Percentiles rank a stretch among this genome's conserved stretches.
Conservation (phyloP, 129 eudicot species). For the Helianthus annuus region DNA sequence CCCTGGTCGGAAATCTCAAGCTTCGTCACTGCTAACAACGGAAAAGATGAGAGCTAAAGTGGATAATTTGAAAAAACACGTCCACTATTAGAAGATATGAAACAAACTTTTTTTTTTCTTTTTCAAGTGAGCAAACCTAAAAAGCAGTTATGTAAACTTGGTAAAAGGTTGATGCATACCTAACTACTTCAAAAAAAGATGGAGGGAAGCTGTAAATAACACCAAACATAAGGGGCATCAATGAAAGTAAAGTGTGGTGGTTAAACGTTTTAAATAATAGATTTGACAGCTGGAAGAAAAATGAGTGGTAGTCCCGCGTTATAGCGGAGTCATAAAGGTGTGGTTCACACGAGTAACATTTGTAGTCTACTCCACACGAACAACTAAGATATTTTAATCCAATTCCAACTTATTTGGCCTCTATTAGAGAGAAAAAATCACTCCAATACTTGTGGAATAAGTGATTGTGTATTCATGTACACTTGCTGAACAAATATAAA, state of each 20-base stretch:
- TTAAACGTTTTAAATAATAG: neutral
- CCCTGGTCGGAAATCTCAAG: too few relatives aligned
- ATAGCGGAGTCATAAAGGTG: neutral
- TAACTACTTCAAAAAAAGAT: neutral
- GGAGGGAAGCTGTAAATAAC: neutral
- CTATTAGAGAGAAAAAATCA: too few relatives aligned
- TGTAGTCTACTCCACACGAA: neutral
- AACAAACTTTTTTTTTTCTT: neutral
- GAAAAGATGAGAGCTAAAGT: neutral
- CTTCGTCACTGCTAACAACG: too few relatives aligned
- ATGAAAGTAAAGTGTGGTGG: constrained; percentile 4
- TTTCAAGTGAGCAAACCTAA: neutral
- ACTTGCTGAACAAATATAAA: too few relatives aligned
- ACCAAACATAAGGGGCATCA: neutral
- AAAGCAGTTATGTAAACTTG: too few relatives aligned
- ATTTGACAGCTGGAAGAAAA: constrained; percentile 11
- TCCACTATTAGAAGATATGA: neutral
- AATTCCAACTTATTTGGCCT: too few relatives aligned
- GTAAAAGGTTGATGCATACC: neutral
- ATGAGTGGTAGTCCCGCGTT: neutral
- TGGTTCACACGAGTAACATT: constrained; percentile 14
- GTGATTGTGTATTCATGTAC: too few relatives aligned
- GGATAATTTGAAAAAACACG: neutral
- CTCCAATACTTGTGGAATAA: too few relatives aligned
- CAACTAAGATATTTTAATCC: neutral